Conservation (phyloP, 1,284 basidiomycete species). For the Papiliotrema nemorosa region DNA sequence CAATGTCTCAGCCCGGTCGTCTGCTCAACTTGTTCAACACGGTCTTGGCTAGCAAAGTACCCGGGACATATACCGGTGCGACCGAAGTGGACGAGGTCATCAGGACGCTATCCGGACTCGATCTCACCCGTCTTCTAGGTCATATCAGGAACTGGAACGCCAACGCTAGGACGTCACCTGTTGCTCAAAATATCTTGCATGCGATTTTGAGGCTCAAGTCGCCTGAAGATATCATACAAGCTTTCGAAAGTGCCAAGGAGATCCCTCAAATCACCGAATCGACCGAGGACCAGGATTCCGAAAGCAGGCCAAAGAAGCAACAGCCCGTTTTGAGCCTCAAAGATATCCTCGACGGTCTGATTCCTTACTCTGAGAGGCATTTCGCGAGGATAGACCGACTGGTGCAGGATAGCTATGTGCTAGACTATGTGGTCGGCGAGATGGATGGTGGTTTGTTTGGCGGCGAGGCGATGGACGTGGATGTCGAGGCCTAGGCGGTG, state of each 20-base stretch:
- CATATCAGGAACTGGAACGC: conserved; percentile 94
- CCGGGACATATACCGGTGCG: conserved; percentile 58
- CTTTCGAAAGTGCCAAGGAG: conserved; percentile 55
- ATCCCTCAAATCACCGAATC: conserved; percentile 14
- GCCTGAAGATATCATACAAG: conserved; percentile 67
- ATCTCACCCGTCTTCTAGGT: conserved; percentile 74
- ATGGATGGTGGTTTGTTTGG: conserved; percentile 66
- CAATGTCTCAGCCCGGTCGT: conserved; percentile 88
- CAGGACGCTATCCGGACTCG: conserved; percentile 62
- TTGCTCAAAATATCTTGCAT: conserved; percentile 83
- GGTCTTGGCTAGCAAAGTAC: conserved; percentile 46
- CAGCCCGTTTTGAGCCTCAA: conserved; percentile 51
- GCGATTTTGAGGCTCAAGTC: conserved; percentile 72
- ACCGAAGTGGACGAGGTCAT: conserved; percentile 76
- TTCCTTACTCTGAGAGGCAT: conserved; percentile 94
- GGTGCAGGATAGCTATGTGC: conserved; percentile 86
- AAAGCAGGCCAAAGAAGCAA: conserved; percentile 22
- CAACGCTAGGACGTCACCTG: conserved; percentile 72
- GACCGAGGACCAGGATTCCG: conserved; percentile 37
- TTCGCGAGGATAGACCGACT: conserved; percentile 77
- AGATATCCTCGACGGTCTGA: conserved; percentile 75
- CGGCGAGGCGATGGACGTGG: conserved; percentile 41
- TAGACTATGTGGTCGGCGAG: conserved; percentile 86
- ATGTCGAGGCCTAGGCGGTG: conserved; percentile 8
- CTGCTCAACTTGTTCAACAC: conserved; percentile 75